A percentile compares a stretch with the other conserved stretches of the same genome.
Evolutionary conservation across 1,284 basidiomycete species (phyloP).

Genomic region (Anthracocystis walkeri): DNA sequence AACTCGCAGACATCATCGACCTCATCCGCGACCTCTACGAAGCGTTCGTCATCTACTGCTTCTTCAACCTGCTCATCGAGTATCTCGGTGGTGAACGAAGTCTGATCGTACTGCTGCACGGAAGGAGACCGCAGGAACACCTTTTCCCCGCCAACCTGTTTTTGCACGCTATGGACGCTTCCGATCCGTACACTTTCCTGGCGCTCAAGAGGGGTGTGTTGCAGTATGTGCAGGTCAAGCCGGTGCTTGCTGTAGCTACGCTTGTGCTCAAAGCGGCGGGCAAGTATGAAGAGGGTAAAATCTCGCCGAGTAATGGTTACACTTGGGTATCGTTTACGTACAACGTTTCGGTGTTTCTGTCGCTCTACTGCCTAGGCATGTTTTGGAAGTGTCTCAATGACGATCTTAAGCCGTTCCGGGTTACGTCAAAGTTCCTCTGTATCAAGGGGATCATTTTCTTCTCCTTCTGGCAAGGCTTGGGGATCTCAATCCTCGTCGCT

Average conservation of each 20-base stretch:
- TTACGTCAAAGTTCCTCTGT: slow-evolving; percentile 79
- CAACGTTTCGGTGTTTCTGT: slow-evolving; percentile 73
- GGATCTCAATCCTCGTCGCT: slow-evolving; percentile 87
- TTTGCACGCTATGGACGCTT: slow-evolving; percentile 62
- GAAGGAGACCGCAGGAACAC: slow-evolving; percentile 85
- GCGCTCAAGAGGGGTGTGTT: slow-evolving; percentile 94
- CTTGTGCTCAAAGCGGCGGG: slow-evolving; percentile 86
- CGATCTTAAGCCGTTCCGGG: slow-evolving; percentile 65
- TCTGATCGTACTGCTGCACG: slow-evolving; percentile 88
- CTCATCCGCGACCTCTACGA: slow-evolving; percentile 95
- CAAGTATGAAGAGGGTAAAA: slow-evolving; percentile 88
- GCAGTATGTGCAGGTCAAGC: slow-evolving; percentile 98
- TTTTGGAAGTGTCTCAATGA: slow-evolving; percentile 65
- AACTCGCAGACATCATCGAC: slow-evolving; percentile 96
- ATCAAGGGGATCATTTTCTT: slow-evolving; percentile 95
- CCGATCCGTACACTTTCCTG: slow-evolving; percentile 83
- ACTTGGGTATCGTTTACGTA: slow-evolving; percentile 77
- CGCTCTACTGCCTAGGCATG: slow-evolving; percentile 66
- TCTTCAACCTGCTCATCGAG: slow-evolving; percentile 71
- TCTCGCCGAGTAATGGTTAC: slow-evolving; percentile 84
- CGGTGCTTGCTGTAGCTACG: slow-evolving; percentile 84
- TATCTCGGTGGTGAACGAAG: slow-evolving; percentile 94
- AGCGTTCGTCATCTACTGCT: slow-evolving; percentile 92
- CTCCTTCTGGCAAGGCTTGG: slow-evolving; percentile 92
- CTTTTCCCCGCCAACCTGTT: slow-evolving; percentile 80